Conservation (phyloP, 768 basidiomycete species). For the Lentinula boryana region DNA sequence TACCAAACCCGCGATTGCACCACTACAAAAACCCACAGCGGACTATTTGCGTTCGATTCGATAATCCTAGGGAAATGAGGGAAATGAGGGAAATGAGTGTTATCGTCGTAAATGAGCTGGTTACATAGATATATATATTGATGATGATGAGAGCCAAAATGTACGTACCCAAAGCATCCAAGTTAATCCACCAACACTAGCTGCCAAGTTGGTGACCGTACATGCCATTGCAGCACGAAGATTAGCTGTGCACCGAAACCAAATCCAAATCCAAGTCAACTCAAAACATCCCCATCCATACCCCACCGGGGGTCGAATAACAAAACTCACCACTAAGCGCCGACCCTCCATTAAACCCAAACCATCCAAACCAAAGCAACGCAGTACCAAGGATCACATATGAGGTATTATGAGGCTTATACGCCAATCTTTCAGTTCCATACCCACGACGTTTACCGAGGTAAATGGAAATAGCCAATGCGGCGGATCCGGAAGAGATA, state of each 20-base stretch:
- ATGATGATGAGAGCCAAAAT: conserved; percentile 13
- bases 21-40: conserved; percentile 92
- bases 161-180: conserved; percentile 92
- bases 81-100: no score
- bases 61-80: conserved; percentile 70
- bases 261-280: neutral
- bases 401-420: conserved; percentile 90
- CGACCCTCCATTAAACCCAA: conserved; percentile 91
- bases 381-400: conserved; percentile 90
- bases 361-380: conserved; percentile 95
- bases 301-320: no score
- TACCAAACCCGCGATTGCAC: conserved; percentile 86
- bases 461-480: conserved; percentile 84
- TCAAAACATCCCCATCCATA: neutral
- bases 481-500: conserved; percentile 89
- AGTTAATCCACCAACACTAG: conserved; percentile 76
- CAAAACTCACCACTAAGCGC: conserved; percentile 62
- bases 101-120: neutral
- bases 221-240: conserved; percentile 83
- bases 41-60: conserved; percentile 92
- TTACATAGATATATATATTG: neutral
- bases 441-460: conserved; percentile 90
- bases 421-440: conserved; percentile 84
- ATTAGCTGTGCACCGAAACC: conserved; percentile 51
- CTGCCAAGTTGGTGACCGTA: conserved; percentile 91